Base-by-base conservation (phyloP, 225 moss, liverwort and hornwort species). In the Pleurozium schreberi region DNA sequence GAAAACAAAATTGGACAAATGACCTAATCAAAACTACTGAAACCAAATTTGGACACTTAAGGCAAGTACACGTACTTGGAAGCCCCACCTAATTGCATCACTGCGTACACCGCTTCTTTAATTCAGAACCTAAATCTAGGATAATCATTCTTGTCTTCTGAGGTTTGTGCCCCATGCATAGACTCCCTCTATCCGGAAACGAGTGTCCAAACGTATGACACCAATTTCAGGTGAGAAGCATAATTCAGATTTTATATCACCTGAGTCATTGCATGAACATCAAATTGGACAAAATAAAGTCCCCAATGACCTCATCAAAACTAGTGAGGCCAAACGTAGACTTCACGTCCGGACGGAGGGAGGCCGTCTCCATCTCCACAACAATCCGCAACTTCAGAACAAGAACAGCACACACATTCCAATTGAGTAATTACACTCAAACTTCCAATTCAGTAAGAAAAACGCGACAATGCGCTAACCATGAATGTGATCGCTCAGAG, bases 401-500 rank as follows among this genome's bases (percentile, higher is more conserved):
- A 27, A 69, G 21, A 55, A 34, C 68, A 52, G 30, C 66, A 28
- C 68, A 27, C 63, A 81, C 36, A 71, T 69, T 43, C 57, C 81
- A 45, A 86, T 62, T 64, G 23, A 73, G 76, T 8, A 49, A 73
- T 58, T 27, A 30, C 75, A 65, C 55, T 61, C 21, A 16, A 42
- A 45, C 67, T 67, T 79, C 67, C 66, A 67, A 67, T 80, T 43
- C 33, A 65, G 47, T 42, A 14, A 82, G 11, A 26, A 71, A 19
- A 38, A 50, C 8, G 22, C 31, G 63, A 85, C 53, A 33, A 83
- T 36, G 80, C 74, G 23, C 79, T 87, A 63, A 98, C 98, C 97
- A 60, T 96, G 97, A 52, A 98, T 91, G 74, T 98, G 97, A 86
- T 97, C 95, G 65, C 97, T 96, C 53, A 98, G 88, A 43, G 95